Base-by-base conservation (phyloP, 2,329 filamentous ascomycete species). In the Scedosporium dehoogii region DNA sequence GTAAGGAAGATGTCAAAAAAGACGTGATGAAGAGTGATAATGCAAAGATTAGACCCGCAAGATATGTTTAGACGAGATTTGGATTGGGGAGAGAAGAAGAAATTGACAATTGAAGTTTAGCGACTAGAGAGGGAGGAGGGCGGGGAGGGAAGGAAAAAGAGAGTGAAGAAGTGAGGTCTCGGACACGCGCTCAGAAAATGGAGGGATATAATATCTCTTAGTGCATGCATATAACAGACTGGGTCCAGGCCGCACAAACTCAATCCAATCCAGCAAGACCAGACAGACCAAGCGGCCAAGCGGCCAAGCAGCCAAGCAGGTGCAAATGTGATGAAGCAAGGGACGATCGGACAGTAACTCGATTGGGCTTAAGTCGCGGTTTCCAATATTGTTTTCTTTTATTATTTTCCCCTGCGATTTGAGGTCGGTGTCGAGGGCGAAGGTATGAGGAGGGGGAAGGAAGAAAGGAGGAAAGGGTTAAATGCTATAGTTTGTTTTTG, bases 111-210 rank as follows among this genome's bases (percentile, higher is more conserved):
- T 25, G 12, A 60, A 29, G 10, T 33, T 33, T 29, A 9, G 7
- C 6, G n/a, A 23, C 25, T 1, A 41, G 58, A 9, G 38, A 18
- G 25, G 25, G 16, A 27, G 23, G 33, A 53, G 59, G 27, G 42
- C n/a, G 59, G 25, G 29, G 59, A 25, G 59, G 44, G 27, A 53
- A 18, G 25, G 48, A 38, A 38, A 33, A 60, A 60, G 48, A 46
- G 41, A 60, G 23, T 55, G 21, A 55, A 27, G 23, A 55, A 23
- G 18, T 23, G 59, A 60, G 44, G 44, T 33, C 29, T 33, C 44
- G 44, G 38, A 44, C 59, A 60, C 59, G 59, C 59, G 59, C 44
- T 60, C 59, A 25, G 58, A 44, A 44, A 60, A 60, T 33, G 44
- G 21, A 51, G 59, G 59, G 59, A 60, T 51, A 53, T 60, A 53